Conservation (phyloP, 2,329 filamentous ascomycete genomes). For the Aspergillus ustus region DNA sequence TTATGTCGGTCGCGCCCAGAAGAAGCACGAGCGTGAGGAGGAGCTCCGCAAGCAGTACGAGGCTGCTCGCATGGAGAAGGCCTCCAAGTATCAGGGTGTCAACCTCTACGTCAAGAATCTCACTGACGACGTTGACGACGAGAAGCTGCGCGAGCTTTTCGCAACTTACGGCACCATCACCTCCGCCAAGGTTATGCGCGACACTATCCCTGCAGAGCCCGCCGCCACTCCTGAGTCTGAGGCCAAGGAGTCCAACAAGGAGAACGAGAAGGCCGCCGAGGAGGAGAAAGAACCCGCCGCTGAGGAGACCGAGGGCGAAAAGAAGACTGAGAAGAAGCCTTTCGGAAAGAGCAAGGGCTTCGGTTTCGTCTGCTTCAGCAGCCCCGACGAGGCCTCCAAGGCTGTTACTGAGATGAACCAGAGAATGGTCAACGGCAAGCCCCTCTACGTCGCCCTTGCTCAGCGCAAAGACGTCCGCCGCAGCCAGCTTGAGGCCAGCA, state of each 20-base stretch:
- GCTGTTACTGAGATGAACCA: constrained; percentile 99
- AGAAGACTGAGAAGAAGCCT: constrained; percentile 63
- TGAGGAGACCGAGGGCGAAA: constrained; percentile 61
- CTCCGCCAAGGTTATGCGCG: constrained; percentile 99
- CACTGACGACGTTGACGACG: constrained; percentile 94
- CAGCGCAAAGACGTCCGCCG: constrained; percentile 99
- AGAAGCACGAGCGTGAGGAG: constrained; percentile 99
- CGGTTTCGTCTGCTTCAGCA: constrained; percentile 99
- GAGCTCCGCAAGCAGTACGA: constrained; percentile 99
- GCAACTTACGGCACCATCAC: constrained; percentile 91
- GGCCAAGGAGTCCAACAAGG: constrained; percentile 27
- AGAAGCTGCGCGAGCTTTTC: constrained; percentile 95
- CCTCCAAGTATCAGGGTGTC: constrained; percentile 98
- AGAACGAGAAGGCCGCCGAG: constrained; percentile 38
- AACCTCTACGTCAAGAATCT: constrained; percentile 99
- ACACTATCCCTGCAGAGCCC: constrained; percentile 57
- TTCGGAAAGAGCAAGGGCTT: constrained; percentile 99
- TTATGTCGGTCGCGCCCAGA: constrained; percentile 97
- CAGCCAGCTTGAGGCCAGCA: constrained; percentile 98
- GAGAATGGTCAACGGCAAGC: constrained; percentile 97
- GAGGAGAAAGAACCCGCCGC: constrained; percentile 52
- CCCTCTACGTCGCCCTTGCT: constrained; percentile 94
- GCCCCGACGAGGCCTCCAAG: constrained; percentile 98
- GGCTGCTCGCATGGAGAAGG: constrained; percentile 95
- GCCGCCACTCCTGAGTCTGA: constrained; percentile 53